Percentiles rank a stretch among this genome's conserved stretches.
phyloP scores from a whole-genome alignment of 306 rosid species.

The Dryas octopetala region DNA sequence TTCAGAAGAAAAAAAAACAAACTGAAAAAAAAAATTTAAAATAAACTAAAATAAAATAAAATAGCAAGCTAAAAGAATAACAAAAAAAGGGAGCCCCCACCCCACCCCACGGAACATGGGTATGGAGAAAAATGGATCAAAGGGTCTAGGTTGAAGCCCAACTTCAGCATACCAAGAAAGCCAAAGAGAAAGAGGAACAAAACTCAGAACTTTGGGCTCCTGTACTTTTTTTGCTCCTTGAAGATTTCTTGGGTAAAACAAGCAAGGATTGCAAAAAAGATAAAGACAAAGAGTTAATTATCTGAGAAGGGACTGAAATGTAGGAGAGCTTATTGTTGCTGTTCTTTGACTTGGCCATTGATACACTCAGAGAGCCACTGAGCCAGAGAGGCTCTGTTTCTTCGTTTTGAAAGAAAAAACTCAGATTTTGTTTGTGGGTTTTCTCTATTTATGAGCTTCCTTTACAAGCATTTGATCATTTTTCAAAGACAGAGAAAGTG shows the following conservation, averaged over 20 bases:
- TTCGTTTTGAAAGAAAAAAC: background rate
- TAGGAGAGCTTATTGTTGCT: conserved; percentile 59
- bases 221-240: conserved; percentile 39
- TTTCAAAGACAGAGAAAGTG: background rate
- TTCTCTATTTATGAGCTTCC: conserved; percentile 12
- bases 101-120: conserved; percentile 42
- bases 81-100: no score
- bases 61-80: no score
- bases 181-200: conserved; percentile 55
- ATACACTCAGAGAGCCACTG: background rate
- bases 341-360: conserved; percentile 74
- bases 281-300: conserved; percentile 75
- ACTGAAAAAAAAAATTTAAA: no score
- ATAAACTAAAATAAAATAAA: no score
- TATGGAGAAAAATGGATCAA: conserved; percentile 41
- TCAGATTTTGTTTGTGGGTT: background rate
- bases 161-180: conserved; percentile 60
- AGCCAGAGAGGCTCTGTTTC: conserved; percentile 2
- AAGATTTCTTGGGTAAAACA: conserved; percentile 75
- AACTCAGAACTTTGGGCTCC: conserved; percentile 52
- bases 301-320: conserved; percentile 96
- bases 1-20: no score
- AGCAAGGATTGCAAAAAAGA: conserved; percentile 83
- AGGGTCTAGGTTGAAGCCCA: conserved; percentile 43
- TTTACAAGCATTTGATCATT: conserved; percentile 1